Base-by-base conservation (phyloP, 2,329 filamentous ascomycete genomes). In the Fusarium musae region DNA sequence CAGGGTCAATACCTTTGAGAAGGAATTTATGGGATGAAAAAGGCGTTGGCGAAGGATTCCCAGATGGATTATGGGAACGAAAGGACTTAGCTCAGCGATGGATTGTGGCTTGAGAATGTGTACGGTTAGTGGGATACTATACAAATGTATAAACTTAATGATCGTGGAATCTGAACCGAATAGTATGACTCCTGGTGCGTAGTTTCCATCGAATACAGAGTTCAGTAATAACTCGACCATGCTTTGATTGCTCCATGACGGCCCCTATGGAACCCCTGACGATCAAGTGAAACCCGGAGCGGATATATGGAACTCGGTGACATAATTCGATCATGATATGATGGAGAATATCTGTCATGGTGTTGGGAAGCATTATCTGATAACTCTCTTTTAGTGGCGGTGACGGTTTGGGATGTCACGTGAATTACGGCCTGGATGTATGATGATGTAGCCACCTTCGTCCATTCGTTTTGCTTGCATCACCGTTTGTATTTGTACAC, bases 111-210 rank as follows among this genome's bases (percentile, higher is more conserved):
- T 50, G 36, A 59, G 52, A 52, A 34, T 50, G 46, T 49, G 52
- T 44, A 49, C 32, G 59, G 54, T 59, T 42, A 60, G 63, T 70
- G 70, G 39, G 63, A 65, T 59, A 76, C 58, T 74, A 76, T 70
- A 75, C 61, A 70, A 72, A 77, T 75, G 72, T 73, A 76, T 59
- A 70, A 66, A 49, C 58, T 62, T 63, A 58, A 74, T 73, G 67
- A 72, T 54, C 42, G 62, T 52, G 49, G 26, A 26, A 28, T 28
- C 44, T 46, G 39, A 47, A 39, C 37, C 30, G 26, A 21, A 28
- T 21, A 43, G 15, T 21, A 37, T 21, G 36, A 11, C 32, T 37
- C 19, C 23, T 15, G 39, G 16, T 40, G 15, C 34, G 42, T 26
- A 37, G n/a, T 54, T 43, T 13, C 23, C 21, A 44, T 37, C 26